phyloP scores from a whole-genome alignment of 495 filamentous ascomycete genomes.

The Hyaloscypha bicolor region DNA sequence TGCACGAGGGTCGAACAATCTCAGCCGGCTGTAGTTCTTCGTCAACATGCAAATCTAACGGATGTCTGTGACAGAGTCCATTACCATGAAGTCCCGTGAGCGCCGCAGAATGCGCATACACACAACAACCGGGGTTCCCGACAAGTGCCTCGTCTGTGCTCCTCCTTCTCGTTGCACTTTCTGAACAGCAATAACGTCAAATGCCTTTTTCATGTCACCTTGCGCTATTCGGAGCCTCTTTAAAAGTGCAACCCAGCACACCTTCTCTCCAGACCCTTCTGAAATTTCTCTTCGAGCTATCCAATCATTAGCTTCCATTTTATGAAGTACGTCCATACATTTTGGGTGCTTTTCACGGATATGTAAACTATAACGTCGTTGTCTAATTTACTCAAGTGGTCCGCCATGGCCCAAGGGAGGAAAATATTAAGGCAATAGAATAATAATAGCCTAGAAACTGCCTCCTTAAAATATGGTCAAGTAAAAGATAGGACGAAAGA shows the following conservation, averaged over 20 bases:
- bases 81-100: slow-evolving; percentile 9
- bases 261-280: neutral
- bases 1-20: neutral
- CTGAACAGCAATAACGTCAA: neutral
- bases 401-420: too few relatives aligned
- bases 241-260: slow-evolving; percentile 1
- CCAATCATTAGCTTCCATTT: too few relatives aligned
- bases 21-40: neutral
- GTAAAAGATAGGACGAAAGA: neutral
- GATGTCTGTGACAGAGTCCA: too few relatives aligned
- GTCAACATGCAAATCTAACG: neutral
- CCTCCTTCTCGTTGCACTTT: neutral
- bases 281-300: neutral
- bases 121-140: neutral
- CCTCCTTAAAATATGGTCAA: too few relatives aligned
- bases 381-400: slow-evolving; percentile 7
- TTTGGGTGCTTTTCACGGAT: too few relatives aligned
- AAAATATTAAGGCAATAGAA: neutral
- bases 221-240: neutral
- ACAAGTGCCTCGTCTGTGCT: neutral
- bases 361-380: neutral
- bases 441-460: too few relatives aligned
- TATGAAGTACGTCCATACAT: too few relatives aligned
- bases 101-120: neutral
- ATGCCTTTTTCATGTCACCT: neutral